A percentile compares a stretch with the other conserved stretches of the same genome.
Evolutionary conservation across 108 stramenopile genomes (phyloP).

Genomic region (Pelagomonas calceolata): DNA sequence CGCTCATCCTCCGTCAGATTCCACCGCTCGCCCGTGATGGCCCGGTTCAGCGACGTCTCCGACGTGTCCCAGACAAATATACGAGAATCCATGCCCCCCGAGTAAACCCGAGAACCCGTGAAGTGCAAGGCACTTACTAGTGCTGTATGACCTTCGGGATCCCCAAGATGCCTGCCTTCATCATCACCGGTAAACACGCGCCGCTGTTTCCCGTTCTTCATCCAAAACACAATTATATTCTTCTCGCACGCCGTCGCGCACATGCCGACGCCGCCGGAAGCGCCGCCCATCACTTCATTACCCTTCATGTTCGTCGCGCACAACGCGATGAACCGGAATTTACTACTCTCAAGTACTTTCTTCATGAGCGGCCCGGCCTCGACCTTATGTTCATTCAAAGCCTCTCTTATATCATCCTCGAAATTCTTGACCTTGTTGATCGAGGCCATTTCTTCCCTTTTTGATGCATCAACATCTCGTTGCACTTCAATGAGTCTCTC

Average conservation of each 20-base stretch:
- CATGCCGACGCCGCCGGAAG: slow-evolving; percentile 40
- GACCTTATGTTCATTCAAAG: slow-evolving; percentile 28
- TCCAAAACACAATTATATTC: slow-evolving; percentile 25
- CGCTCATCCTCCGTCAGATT: neutral
- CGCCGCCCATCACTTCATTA: slow-evolving; percentile 48
- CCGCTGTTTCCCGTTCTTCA: slow-evolving; percentile 33
- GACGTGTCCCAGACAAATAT: slow-evolving; percentile 36
- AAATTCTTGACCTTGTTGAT: slow-evolving; percentile 25
- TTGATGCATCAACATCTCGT: slow-evolving; percentile 10
- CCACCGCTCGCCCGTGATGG: neutral
- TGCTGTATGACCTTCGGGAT: slow-evolving; percentile 31
- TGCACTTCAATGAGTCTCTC: slow-evolving; percentile 29
- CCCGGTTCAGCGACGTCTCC: slow-evolving; percentile 2
- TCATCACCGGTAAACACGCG: slow-evolving; percentile 48
- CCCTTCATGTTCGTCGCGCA: slow-evolving; percentile 41
- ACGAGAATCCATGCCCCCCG: slow-evolving; percentile 35
- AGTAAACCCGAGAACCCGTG: slow-evolving; percentile 38
- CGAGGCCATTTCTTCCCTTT: neutral
- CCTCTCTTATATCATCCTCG: slow-evolving; percentile 28
- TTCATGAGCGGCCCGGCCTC: slow-evolving; percentile 46
- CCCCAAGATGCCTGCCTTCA: slow-evolving; percentile 37
- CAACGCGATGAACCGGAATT: slow-evolving; percentile 36
- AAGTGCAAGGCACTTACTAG: slow-evolving; percentile 42
- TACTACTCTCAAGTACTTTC: slow-evolving; percentile 26
- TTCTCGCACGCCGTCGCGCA: slow-evolving; percentile 36